Conservation (phyloP, 73 alveolate species). For the Tetrahymena malaccensis region DNA sequence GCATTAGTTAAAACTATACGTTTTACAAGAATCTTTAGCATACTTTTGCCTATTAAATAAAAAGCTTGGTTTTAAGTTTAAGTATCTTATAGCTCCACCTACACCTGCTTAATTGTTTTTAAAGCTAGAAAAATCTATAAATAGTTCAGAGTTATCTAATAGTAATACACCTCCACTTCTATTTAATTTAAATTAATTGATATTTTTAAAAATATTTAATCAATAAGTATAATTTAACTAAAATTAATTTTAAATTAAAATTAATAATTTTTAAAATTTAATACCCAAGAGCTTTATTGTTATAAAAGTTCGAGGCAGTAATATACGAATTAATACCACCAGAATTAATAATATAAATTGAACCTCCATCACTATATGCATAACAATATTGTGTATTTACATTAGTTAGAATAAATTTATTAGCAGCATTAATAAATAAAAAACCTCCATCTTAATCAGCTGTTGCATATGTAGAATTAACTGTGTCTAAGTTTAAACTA, state of each 20-base stretch:
- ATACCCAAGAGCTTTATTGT: not conserved
- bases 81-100: too few species aligned
- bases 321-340: not conserved
- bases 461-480: not conserved
- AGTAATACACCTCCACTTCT: not conserved
- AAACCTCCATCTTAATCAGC: not conserved
- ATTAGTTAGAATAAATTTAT: not conserved
- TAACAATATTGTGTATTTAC: not conserved
- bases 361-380: not conserved
- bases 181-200: not conserved
- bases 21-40: too few species aligned
- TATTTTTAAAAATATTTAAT: too few species aligned
- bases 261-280: too few species aligned
- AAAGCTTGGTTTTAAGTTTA: too few species aligned
- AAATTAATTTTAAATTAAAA: not conserved
- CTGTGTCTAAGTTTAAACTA: not conserved
- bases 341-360: not conserved
- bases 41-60: too few species aligned
- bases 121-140: not conserved
- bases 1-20: too few species aligned
- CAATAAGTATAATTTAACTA: too few species aligned
- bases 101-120: too few species aligned
- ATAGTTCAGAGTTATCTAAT: not conserved
- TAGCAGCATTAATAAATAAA: not conserved
- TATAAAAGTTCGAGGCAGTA: not conserved